Evolutionary conservation across 805 yeast genomes (phyloP).

Genomic region (Candida adriatica): DNA sequence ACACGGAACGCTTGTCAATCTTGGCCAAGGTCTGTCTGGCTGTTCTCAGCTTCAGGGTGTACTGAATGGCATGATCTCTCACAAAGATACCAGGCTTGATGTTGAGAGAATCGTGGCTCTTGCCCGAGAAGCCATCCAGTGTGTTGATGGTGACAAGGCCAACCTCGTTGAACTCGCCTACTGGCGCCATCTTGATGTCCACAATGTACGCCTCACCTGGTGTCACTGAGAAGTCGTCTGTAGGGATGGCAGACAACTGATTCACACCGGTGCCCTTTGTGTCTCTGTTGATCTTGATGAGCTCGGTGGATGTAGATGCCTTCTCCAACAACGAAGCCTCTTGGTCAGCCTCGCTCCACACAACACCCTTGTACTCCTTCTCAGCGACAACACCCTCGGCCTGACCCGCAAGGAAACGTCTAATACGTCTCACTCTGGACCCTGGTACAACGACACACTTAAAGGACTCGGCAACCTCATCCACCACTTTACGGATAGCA

Average conservation of each 20-base stretch:
- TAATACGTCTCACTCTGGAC: constrained; percentile 81
- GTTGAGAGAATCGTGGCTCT: constrained; percentile 47
- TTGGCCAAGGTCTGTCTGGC: constrained; percentile 64
- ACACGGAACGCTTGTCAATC: constrained; percentile 78
- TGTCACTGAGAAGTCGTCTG: constrained; percentile 62
- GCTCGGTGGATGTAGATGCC: constrained; percentile 33
- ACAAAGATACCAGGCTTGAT: constrained; percentile 68
- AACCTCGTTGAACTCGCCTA: constrained; percentile 43
- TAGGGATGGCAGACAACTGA: constrained; percentile 58
- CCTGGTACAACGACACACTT: constrained; percentile 88
- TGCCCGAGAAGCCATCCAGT: constrained; percentile 57
- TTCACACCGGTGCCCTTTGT: constrained; percentile 29
- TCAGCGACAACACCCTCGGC: constrained; percentile 89
- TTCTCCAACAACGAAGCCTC: constrained; percentile 49
- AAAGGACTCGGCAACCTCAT: constrained; percentile 78
- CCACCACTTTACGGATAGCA: constrained; percentile 67
- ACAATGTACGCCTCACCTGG: constrained; percentile 85
- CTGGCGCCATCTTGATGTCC: constrained; percentile 76
- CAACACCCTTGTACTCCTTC: constrained; percentile 87
- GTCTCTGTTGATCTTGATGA: constrained; percentile 32
- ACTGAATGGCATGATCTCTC: constrained; percentile 81
- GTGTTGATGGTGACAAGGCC: constrained; percentile 67
- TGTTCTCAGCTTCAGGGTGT: constrained; percentile 67
- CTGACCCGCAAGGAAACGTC: constrained; percentile 95
- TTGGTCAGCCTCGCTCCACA: constrained; percentile 79